Evolutionary conservation across 2,329 filamentous ascomycete genomes (phyloP).

Genomic region (Juglanconis juglandina): DNA sequence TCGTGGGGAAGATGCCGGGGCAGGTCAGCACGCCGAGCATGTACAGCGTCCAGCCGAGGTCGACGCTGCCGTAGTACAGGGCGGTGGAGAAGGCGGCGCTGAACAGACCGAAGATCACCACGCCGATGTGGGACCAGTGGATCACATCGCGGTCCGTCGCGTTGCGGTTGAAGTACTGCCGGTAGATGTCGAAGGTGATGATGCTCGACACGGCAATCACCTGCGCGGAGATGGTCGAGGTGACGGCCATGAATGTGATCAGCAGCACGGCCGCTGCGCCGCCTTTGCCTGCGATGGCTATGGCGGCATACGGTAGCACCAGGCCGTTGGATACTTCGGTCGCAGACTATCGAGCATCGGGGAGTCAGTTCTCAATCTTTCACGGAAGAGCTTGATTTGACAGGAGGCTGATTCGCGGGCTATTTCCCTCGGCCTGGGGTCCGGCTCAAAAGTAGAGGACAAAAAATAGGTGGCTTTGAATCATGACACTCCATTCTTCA

Average conservation of each 20-base stretch:
- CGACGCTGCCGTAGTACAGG: constrained; percentile 51
- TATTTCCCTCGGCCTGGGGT: too few relatives aligned
- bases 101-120: constrained; percentile 50
- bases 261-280: constrained; percentile 66
- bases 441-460: too few relatives aligned
- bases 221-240: constrained; percentile 50
- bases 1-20: constrained; percentile 51
- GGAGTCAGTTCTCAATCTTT: neutral
- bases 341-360: constrained; percentile 43
- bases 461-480: too few relatives aligned
- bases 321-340: constrained; percentile 65
- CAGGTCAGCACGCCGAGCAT: constrained; percentile 53
- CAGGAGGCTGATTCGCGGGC: too few relatives aligned
- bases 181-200: constrained; percentile 52
- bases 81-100: constrained; percentile 50
- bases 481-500: too few relatives aligned
- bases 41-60: constrained; percentile 52
- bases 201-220: constrained; percentile 53
- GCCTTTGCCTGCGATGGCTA: constrained; percentile 66
- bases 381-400: too few relatives aligned
- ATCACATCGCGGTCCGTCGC: constrained; percentile 49
- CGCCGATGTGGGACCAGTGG: constrained; percentile 48
- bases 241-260: constrained; percentile 76
- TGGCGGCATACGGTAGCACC: constrained; percentile 66
- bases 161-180: constrained; percentile 43